Percentiles rank a stretch among this genome's conserved stretches.
Evolutionary conservation across 176 grass and related monocot species (phyloP).

Genomic region (Poa annua): DNA sequence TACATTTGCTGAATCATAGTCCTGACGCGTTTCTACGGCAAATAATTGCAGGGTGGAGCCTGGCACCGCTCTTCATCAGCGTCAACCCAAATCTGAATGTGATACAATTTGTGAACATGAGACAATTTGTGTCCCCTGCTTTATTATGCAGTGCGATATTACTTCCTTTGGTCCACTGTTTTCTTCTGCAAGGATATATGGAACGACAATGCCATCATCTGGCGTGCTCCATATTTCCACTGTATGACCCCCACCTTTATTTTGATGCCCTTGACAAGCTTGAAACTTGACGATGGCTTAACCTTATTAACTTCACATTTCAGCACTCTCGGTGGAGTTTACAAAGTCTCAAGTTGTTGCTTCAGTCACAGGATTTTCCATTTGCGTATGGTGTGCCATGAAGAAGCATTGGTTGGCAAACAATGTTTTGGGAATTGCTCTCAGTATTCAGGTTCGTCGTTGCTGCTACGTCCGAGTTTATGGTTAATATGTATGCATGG

Average conservation of each 20-base stretch:
- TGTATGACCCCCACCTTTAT: conserved; percentile 51
- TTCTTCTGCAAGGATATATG: conserved; percentile 79
- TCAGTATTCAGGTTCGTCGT: conserved; percentile 84
- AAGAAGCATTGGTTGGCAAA: conserved; percentile 98
- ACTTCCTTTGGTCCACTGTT: conserved; percentile 70
- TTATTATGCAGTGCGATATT: conserved; percentile 68
- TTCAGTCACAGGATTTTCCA: conserved; percentile 56
- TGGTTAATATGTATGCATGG: too few species aligned
- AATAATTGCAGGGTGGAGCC: conserved; percentile 67
- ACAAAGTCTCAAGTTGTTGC: conserved; percentile 71
- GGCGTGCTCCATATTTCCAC: conserved; percentile 58
- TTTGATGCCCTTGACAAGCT: not conserved
- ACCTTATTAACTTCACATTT: conserved; percentile 40
- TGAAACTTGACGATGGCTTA: conserved; percentile 23
- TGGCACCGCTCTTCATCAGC: conserved; percentile 72
- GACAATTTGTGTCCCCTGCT: not conserved
- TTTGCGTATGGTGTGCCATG: conserved; percentile 81
- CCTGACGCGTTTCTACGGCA: not conserved
- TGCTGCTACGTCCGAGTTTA: too few species aligned
- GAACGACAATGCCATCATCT: conserved; percentile 66
- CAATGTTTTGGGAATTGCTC: conserved; percentile 88
- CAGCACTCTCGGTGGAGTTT: conserved; percentile 90
- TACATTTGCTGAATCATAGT: too few species aligned
- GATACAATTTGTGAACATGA: conserved; percentile 47
- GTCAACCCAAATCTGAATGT: conserved; percentile 90